Evolutionary conservation across 192 early-diverging fungal genomes (phyloP), one percentile per base, ranked within the genome.

Genomic region (Phycomyces blakesleeanus): DNA sequence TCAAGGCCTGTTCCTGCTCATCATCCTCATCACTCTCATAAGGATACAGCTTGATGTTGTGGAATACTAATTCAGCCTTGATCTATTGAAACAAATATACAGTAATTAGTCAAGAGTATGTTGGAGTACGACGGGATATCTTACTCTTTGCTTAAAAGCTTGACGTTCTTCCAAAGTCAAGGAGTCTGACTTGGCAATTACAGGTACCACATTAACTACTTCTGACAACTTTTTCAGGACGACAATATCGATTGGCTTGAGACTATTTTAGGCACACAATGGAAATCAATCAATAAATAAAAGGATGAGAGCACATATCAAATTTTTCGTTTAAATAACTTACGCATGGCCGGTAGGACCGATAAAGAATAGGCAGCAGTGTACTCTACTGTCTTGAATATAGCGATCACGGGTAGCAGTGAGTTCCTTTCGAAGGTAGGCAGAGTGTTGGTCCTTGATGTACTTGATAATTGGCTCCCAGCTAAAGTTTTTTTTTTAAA

Each of bases 391-490:
- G 77, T 98, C 96, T 75, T 87, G 78, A 74, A 98, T 97, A 62
- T 93, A 83, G 51, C 87, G 84, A 59, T 95, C 95, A 64, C 95
- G 85, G 64, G 78, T 81, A 42, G 91, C 87, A 54, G 89, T 90
- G 55, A 91, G 81, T 74, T 98, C 96, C 75, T 94, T 91, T 70
- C 92, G 86, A 40, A 98, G 81, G 81, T 91, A 98, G 53, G 88
- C 83, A 5, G 89, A 90, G 82, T 98, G 95, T 81, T 97, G 96
- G 73, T 96, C 96, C 80, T 95, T 94, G 76, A 98, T 97, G 81
- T 95, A 94, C 80, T 96, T 96, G 76, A 94, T 87, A 63, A 98
- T 92, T 20, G 93, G 94, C 61, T 94, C 93, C 94, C 94, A 97
- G 77, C 88, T 90, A 63, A n/a, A n/a, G n/a, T n/a, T n/a, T n/a